Percentiles rank a stretch among this genome's conserved stretches.
These are phyloP conservation scores for Rhodotorula sp. DNA, from an alignment of 1,284 basidiomycete genomes.

Conservation along the genomic window DNA sequence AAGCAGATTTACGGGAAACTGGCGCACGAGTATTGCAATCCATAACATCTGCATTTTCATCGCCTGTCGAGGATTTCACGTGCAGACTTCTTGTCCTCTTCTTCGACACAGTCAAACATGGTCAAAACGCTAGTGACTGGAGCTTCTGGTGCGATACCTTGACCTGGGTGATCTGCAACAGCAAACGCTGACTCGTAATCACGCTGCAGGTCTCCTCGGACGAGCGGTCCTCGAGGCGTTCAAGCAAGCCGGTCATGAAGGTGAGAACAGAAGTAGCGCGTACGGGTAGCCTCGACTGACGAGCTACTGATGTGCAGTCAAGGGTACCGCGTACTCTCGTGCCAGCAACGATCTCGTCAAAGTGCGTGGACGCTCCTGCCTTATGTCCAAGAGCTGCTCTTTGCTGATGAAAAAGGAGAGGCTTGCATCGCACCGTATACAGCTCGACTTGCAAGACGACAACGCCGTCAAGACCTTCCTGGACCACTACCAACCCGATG, in stretches of 20 bases:
- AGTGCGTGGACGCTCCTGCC: constrained; percentile 2
- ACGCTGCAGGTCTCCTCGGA: constrained; percentile 37
- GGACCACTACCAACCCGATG: constrained; percentile 62
- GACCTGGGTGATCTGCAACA: neutral
- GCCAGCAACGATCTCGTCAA: constrained; percentile 55
- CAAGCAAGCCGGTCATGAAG: constrained; percentile 28
- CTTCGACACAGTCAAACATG: neutral
- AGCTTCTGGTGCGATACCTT: constrained; percentile 21
- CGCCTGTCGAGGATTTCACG: neutral
- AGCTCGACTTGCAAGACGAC: constrained; percentile 62
- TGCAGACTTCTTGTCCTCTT: neutral
- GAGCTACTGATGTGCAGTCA: constrained; percentile 45
- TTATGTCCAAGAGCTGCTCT: neutral
- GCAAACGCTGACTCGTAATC: neutral
- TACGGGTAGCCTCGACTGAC: neutral
- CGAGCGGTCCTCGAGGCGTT: constrained; percentile 30
- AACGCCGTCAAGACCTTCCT: constrained; percentile 58
- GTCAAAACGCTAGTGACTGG: constrained; percentile 31
- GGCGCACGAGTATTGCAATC: no score
- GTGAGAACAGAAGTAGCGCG: neutral
- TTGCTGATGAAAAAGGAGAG: neutral
- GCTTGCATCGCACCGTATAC: constrained; percentile 17
- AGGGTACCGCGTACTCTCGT: constrained; percentile 65
- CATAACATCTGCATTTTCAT: neutral
- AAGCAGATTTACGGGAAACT: neutral